phyloP scores from a whole-genome alignment of 108 stramenopile genomes.

The Skeletonema potamos region DNA sequence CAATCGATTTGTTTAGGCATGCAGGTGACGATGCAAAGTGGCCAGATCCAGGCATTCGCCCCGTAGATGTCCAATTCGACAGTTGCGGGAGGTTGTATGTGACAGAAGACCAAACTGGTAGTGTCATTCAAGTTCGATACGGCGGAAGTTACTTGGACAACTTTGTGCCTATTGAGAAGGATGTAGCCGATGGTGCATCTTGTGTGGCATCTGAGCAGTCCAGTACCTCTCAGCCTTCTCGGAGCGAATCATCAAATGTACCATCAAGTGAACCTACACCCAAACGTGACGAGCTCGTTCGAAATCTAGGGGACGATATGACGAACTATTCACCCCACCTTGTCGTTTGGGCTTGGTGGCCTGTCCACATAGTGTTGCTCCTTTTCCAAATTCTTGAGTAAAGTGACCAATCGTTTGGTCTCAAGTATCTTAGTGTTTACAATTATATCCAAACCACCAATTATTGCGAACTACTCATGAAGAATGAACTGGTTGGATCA shows the following conservation, averaged over 20 bases:
- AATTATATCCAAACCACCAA: too few relatives aligned
- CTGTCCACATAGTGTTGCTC: neutral
- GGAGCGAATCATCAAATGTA: neutral
- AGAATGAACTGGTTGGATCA: conserved; percentile 73
- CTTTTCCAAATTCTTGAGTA: neutral
- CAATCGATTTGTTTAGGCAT: conserved; percentile 65
- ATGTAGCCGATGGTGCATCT: conserved; percentile 38
- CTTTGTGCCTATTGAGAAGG: conserved; percentile 10
- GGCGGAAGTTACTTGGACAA: conserved; percentile 18
- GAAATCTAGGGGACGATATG: neutral
- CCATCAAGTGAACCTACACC: neutral
- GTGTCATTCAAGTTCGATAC: conserved; percentile 36
- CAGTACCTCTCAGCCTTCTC: neutral
- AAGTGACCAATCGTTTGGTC: neutral
- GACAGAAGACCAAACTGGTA: conserved; percentile 62
- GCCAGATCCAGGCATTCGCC: conserved; percentile 55
- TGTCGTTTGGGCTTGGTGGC: neutral
- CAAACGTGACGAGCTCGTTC: neutral
- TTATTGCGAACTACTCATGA: conserved; percentile 50
- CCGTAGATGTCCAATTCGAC: conserved; percentile 79
- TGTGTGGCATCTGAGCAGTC: conserved; percentile 7
- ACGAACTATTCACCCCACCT: neutral
- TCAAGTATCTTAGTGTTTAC: neutral
- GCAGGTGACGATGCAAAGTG: conserved; percentile 52
- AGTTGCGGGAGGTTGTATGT: conserved; percentile 67